Evolutionary conservation across 2,329 filamentous ascomycete genomes (phyloP).

Genomic region (Penicillium frequentans): DNA sequence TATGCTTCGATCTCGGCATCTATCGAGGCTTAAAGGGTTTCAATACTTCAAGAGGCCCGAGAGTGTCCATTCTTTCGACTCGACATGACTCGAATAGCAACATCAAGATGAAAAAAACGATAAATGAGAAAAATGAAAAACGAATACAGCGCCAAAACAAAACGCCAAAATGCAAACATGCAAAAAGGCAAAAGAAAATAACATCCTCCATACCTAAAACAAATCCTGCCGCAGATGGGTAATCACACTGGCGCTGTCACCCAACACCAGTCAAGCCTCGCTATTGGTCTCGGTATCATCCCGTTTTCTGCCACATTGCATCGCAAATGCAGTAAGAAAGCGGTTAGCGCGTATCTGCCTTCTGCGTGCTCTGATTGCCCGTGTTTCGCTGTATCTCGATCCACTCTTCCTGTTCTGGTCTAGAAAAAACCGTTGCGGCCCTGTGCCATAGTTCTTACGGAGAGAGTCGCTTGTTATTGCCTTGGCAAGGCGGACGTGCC

Average conservation of each 20-base stretch:
- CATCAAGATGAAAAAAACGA: neutral
- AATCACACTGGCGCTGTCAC: neutral
- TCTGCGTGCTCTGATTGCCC: constrained; percentile 1
- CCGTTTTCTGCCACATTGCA: neutral
- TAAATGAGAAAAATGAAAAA: neutral
- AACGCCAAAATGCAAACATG: neutral
- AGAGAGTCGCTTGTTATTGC: neutral
- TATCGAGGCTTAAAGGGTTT: neutral
- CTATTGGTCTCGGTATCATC: neutral
- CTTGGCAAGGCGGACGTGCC: neutral
- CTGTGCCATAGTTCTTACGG: neutral
- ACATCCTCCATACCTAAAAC: neutral
- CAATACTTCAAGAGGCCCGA: neutral
- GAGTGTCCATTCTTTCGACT: neutral
- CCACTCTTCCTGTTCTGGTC: neutral
- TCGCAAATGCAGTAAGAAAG: neutral
- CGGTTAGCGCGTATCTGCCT: constrained; percentile 7
- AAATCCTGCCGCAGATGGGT: neutral
- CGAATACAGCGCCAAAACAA: neutral
- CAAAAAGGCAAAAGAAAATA: neutral
- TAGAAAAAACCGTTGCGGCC: neutral
- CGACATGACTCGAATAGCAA: neutral
- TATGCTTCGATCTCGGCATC: neutral
- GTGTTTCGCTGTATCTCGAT: neutral
- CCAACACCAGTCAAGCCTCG: neutral